phyloP scores from a whole-genome alignment of 768 basidiomycete genomes.

The Chalciporus piperatus region DNA sequence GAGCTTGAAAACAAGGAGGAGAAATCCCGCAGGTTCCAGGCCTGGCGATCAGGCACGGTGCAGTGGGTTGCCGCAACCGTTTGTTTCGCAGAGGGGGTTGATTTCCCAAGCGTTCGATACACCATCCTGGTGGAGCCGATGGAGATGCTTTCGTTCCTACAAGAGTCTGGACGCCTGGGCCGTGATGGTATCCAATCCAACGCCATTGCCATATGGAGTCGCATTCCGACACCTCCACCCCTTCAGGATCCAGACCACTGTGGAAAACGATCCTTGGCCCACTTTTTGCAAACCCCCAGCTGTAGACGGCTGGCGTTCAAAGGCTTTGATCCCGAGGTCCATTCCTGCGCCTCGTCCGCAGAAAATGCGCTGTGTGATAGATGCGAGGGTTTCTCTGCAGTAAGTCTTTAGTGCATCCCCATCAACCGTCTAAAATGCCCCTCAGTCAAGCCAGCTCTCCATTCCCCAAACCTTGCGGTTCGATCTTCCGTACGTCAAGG shows the following conservation, averaged over 20 bases:
- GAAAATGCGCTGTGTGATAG: not conserved
- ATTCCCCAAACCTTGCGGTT: not conserved
- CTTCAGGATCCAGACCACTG: not conserved
- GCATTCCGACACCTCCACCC: fast-evolving
- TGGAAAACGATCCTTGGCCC: not conserved
- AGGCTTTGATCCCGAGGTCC: not conserved
- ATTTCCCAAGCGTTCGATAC: conserved; percentile 1
- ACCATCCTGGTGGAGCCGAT: not conserved
- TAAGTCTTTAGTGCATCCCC: too few species aligned
- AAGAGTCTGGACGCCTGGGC: conserved; percentile 13
- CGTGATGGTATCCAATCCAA: not conserved
- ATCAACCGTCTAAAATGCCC: too few species aligned
- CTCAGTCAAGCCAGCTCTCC: too few species aligned
- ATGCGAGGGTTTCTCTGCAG: not conserved
- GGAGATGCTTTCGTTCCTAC: conserved; percentile 11
- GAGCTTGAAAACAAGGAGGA: not conserved
- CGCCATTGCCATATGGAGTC: conserved; percentile 5
- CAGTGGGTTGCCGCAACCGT: conserved; percentile 1
- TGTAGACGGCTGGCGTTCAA: not conserved
- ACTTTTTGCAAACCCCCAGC: not conserved
- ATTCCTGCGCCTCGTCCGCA: not conserved
- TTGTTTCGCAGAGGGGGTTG: conserved; percentile 5
- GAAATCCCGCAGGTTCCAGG: not conserved
- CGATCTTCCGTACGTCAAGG: too few species aligned
- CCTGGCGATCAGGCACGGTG: not conserved